Percentiles rank a stretch among this genome's conserved stretches.
Evolutionary conservation across 805 yeast genomes (phyloP).

Genomic region (Ogataea sp.): DNA sequence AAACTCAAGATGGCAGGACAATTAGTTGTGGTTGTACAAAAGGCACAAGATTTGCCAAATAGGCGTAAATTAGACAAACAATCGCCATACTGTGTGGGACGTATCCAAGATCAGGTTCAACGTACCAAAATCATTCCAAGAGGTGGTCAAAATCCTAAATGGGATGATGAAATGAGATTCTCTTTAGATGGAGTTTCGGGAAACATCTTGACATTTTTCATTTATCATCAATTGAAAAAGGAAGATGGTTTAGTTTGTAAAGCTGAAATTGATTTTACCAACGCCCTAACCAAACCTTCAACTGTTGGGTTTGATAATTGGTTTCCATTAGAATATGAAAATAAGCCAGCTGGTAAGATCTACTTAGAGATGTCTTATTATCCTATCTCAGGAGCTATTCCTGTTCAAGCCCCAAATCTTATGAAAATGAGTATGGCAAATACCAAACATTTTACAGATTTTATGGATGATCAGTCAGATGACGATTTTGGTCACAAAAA

Average conservation of each 20-base stretch:
- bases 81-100: conserved; percentile 78
- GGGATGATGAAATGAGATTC: conserved; percentile 73
- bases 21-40: conserved; percentile 50
- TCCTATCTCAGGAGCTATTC: conserved; percentile 37
- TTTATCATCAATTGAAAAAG: conserved; percentile 77
- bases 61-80: conserved; percentile 84
- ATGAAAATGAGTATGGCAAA: background rate
- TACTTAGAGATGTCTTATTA: conserved; percentile 90
- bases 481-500: too few species aligned
- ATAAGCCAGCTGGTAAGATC: conserved; percentile 78
- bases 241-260: conserved; percentile 86
- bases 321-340: conserved; percentile 63
- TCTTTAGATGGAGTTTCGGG: conserved; percentile 54
- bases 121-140: conserved; percentile 70
- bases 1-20: background rate
- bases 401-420: conserved; percentile 6
- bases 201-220: conserved; percentile 59
- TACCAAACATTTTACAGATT: background rate
- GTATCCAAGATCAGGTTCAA: conserved; percentile 76
- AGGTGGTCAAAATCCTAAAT: conserved; percentile 92
- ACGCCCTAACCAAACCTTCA: conserved; percentile 58
- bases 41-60: conserved; percentile 84
- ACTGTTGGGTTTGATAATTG: conserved; percentile 79
- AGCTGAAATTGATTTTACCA: conserved; percentile 66
- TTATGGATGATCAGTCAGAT: too few species aligned